These are phyloP conservation scores for Pseudocercospora fuligena DNA, from an alignment of 2,329 filamentous ascomycete genomes.

Conservation along the genomic window DNA sequence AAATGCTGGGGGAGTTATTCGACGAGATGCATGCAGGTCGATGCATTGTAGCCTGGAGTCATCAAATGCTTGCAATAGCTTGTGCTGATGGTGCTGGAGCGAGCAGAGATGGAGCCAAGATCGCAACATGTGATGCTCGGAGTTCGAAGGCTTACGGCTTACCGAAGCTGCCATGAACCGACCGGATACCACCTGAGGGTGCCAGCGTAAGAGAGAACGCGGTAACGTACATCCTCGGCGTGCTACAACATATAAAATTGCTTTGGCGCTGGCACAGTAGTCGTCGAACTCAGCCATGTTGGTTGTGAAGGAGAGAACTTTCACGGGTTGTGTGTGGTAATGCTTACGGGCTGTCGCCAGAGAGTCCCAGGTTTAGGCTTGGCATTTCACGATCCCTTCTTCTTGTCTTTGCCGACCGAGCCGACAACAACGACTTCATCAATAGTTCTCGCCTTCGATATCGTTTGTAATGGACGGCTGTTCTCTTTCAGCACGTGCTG, in stretches of 20 bases:
- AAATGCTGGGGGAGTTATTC: not conserved
- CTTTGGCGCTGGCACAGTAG: too few species aligned
- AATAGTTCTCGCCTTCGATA: too few species aligned
- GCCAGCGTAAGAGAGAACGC: not conserved
- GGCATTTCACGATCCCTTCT: not conserved
- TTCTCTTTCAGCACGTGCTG: not conserved
- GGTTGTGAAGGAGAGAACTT: too few species aligned
- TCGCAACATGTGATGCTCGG: not conserved
- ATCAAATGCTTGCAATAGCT: not conserved
- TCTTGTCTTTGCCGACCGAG: not conserved
- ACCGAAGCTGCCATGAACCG: not conserved
- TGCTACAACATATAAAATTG: too few species aligned
- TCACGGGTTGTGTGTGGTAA: too few species aligned
- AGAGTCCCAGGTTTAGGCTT: too few species aligned
- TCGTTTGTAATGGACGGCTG: not conserved
- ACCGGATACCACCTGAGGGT: not conserved
- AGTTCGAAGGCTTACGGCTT: not conserved
- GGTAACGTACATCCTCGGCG: not conserved
- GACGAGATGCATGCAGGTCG: not conserved
- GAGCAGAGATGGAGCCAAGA: not conserved
- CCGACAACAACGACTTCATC: not conserved
- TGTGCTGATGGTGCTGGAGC: not conserved
- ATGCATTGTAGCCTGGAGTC: not conserved
- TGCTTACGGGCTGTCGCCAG: too few species aligned
- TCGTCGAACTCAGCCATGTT: too few species aligned